Base-by-base conservation (phyloP, 129 eudicot genomes). In the Silybum marianum region DNA sequence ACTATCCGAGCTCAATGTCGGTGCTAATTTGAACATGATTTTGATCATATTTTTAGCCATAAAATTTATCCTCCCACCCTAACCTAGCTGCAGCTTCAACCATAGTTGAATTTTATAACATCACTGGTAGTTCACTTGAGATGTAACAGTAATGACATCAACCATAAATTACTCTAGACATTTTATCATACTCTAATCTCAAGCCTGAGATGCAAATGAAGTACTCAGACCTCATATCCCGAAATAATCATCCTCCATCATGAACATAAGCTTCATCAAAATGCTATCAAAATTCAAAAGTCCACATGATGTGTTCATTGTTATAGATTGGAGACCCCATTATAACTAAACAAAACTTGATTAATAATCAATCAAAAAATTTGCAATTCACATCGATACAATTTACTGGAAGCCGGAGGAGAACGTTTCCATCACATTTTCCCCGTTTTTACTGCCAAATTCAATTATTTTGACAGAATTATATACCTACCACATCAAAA, bases 391-490 rank as follows among this genome's bases (percentile, higher is more conserved):
- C 28, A 65, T 21, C 69, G 3, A 14, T 4, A 36, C 1, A 73
- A 73, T 12, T 7, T 24, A 73, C 16, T 44, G 54, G 54, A 44
- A 44, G 51, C 77, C 12, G 63, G 24, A 74, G 10, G 24, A 51
- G 24, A 25, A 58, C 46, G 32, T 58, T 7, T 23, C 69, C 72
- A 32, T 36, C 2, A 2, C 78, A n/a, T 34, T 38, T 30, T 22
- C 72, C 38, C 48, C 14, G 3, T 30, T 58, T 30, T 21, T 22
- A 36, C 12, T 3, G 7, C 60, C 72, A 77, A 24, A 67, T 11
- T 78, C 18, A 78, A 78, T 62, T 40, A 67, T 25, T 65, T 19
- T 12, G 51, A 79, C 82, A 69, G 14, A 28, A 79, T 7, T n/a
- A 51, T n/a, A 51, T 42, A n/a, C 54, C 11, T 23, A 78, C 12